These are phyloP conservation scores for Penicillium robsamsonii DNA, from an alignment of 495 filamentous ascomycete species.

Conservation along the genomic window DNA sequence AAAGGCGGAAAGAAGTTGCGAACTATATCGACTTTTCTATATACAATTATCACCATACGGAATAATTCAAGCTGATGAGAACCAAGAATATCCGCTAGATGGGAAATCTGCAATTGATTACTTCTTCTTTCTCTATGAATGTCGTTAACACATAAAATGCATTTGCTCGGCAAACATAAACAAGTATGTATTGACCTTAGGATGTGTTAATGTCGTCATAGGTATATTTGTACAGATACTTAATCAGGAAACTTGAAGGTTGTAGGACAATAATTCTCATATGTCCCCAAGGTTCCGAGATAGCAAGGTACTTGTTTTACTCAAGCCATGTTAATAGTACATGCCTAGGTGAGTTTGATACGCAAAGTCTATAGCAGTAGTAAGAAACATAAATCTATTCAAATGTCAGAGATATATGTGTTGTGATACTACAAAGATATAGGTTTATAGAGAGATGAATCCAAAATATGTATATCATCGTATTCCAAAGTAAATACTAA, in stretches of 20 bases:
- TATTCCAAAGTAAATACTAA: not conserved
- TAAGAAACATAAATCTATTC: not conserved
- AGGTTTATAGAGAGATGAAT: not conserved
- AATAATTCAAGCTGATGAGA: too few relatives aligned
- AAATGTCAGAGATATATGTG: not conserved
- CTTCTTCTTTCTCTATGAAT: not conserved
- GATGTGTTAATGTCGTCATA: not conserved
- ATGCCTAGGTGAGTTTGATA: not conserved
- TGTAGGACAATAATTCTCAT: not conserved
- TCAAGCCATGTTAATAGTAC: not conserved
- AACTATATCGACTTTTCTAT: too few relatives aligned
- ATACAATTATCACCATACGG: too few relatives aligned
- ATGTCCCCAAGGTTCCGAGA: not conserved
- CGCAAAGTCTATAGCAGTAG: not conserved
- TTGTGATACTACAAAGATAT: not conserved
- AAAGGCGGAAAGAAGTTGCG: too few relatives aligned
- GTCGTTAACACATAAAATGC: not conserved
- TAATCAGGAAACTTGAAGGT: not conserved
- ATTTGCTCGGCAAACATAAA: not conserved
- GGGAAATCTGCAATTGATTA: too few relatives aligned
- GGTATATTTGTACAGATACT: not conserved
- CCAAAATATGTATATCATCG: not conserved
- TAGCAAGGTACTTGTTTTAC: not conserved
- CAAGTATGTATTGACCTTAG: not conserved
- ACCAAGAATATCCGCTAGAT: too few relatives aligned